Evolutionary conservation across 2,329 filamentous ascomycete species (phyloP), one percentile per base, ranked within the genome.

Genomic region (Cryphonectria naterciae): DNA sequence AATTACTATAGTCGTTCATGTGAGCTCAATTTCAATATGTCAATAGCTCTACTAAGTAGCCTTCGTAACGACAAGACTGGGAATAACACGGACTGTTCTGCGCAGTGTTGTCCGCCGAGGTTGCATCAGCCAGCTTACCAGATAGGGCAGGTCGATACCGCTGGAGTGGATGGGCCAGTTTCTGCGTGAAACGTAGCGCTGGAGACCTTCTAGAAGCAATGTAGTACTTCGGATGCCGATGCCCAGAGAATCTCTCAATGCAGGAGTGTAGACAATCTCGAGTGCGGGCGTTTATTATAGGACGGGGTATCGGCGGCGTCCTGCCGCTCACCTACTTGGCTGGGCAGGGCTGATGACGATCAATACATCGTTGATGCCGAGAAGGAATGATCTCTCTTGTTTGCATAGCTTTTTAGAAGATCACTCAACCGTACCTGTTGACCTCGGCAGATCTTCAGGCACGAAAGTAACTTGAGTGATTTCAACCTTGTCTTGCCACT

Each of bases 271-370:
- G n/a, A 64, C 35, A 11, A 37, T 61, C 4, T 39, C 8, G 17
- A 37, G 19, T 61, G 35, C 58, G 35, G 32, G 58, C 58, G 32
- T n/a, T 39, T 10, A 61, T 61, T 46, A 46, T 19, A 43, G 61
- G 37, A 46, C 61, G 61, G 61, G 15, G n/a, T 28, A 25, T 67
- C 65, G 65, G 65, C 39, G n/a, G 13, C 4, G n/a, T 39, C 22
- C 37, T 25, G 22, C 65, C 37, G 65, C 52, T 56, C 52, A 67
- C 65, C 65, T 67, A n/a, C 65, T 67, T 56, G 7, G 65, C 49
- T 43, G 22, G 52, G 65, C 58, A 39, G 65, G 39, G 65, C 65
- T 67, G 65, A 67, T 35, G 65, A 67, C 65, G 65, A 56, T 67
- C 43, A 37, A 19, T 25, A 8, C 32, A 39, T 52, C 43, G 19